These are phyloP conservation scores for Imleria badia DNA, from an alignment of 768 basidiomycete species.

Conservation along the genomic window DNA sequence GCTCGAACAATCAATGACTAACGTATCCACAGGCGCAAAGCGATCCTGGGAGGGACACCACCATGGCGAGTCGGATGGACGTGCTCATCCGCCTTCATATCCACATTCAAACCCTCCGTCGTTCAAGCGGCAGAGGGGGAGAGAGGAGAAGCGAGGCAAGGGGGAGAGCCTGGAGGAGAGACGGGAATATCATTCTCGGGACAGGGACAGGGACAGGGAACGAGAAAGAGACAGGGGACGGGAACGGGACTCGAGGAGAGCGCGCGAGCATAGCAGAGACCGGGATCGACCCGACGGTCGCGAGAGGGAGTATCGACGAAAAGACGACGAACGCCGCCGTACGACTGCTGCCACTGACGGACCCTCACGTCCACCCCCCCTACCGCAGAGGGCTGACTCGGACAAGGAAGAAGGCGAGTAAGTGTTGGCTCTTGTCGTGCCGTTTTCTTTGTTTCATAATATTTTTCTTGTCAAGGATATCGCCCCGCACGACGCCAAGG, in stretches of 20 bases:
- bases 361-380: conserved; percentile 9
- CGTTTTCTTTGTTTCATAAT: conserved; percentile 7
- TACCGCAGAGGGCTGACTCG: conserved; percentile 39
- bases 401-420: conserved; percentile 94
- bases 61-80: conserved; percentile 35
- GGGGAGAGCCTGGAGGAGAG: conserved; percentile 38
- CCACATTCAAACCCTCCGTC: conserved; percentile 1
- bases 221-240: conserved; percentile 37
- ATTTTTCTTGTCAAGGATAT: conserved; percentile 50
- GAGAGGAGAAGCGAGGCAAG: conserved; percentile 43
- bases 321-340: conserved; percentile 33
- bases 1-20: conserved; percentile 60
- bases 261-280: conserved; percentile 28
- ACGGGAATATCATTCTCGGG: conserved; percentile 34
- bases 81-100: conserved; percentile 14
- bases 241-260: conserved; percentile 38
- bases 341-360: conserved; percentile 12
- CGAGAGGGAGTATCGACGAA: conserved; percentile 28
- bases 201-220: conserved; percentile 29
- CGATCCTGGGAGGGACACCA: conserved; percentile 67
- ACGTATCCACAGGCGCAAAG: conserved; percentile 82
- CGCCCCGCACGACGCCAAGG: conserved; percentile 46
- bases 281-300: conserved; percentile 28
- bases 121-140: conserved; percentile 55
- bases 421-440: conserved; percentile 42